These are phyloP conservation scores for Sungouiozyma intestinalis DNA, from an alignment of 805 yeast species.

Conservation along the genomic window DNA sequence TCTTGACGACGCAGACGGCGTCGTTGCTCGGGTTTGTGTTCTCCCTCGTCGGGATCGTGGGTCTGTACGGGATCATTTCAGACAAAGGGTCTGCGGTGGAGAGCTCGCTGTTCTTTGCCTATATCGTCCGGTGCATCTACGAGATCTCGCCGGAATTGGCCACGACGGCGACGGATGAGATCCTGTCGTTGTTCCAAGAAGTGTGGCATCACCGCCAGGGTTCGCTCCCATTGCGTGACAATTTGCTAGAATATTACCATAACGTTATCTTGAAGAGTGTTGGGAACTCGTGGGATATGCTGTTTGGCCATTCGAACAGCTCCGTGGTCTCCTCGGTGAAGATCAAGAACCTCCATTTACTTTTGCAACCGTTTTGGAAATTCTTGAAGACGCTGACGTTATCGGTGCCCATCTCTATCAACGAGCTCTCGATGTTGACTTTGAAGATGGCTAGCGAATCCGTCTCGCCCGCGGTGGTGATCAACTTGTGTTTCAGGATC, in stretches of 20 bases:
- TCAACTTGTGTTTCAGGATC: slow-evolving; percentile 76
- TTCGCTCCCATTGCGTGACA: slow-evolving; percentile 26
- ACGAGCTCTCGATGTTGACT: slow-evolving; percentile 24
- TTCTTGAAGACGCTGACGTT: slow-evolving; percentile 22
- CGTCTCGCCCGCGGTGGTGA: slow-evolving; percentile 67
- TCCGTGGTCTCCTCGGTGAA: background rate
- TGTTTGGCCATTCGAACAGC: slow-evolving; percentile 5
- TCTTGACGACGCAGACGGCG: slow-evolving; percentile 63
- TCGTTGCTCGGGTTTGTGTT: slow-evolving; percentile 79
- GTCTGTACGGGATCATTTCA: slow-evolving; percentile 74
- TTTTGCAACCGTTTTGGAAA: slow-evolving; percentile 21
- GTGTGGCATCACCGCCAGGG: slow-evolving; percentile 29
- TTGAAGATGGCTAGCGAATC: slow-evolving; percentile 44
- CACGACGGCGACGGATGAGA: slow-evolving; percentile 38
- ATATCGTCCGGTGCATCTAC: slow-evolving; percentile 85
- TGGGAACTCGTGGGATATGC: slow-evolving; percentile 20
- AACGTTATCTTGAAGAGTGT: slow-evolving; percentile 20
- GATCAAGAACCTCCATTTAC: slow-evolving; percentile 5
- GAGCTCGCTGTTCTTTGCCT: slow-evolving; percentile 74
- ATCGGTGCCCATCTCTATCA: slow-evolving; percentile 25
- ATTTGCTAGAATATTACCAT: slow-evolving; percentile 23
- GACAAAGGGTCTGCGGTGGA: slow-evolving; percentile 87
- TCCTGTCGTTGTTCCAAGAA: slow-evolving; percentile 30
- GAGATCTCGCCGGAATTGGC: slow-evolving; percentile 86
- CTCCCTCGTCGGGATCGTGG: slow-evolving; percentile 62